Percentiles rank a stretch among this genome's conserved stretches.
These are phyloP conservation scores for Fusarium guadeloupense DNA, from an alignment of 2,329 filamentous ascomycete species.

Conservation along the genomic window DNA sequence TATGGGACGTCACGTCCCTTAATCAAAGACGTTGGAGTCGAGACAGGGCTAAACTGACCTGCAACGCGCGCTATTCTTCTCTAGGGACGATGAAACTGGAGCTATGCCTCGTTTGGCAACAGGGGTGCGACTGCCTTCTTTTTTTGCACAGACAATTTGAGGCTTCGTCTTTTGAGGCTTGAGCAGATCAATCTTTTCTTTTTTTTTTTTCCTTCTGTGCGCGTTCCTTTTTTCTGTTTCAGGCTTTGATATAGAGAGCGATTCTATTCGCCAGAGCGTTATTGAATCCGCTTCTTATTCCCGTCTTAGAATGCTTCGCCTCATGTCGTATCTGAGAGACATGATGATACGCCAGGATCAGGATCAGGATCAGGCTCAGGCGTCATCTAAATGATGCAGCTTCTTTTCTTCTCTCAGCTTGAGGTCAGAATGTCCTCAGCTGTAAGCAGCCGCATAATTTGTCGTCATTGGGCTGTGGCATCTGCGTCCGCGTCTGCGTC, in stretches of 20 bases:
- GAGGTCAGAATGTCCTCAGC: neutral
- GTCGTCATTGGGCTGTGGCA: slow-evolving; percentile 13
- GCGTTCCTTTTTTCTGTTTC: slow-evolving; percentile 32
- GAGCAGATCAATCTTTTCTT: neutral
- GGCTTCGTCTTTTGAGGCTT: slow-evolving; percentile 14
- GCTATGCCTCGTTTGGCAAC: slow-evolving; percentile 9
- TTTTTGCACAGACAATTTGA: slow-evolving; percentile 4
- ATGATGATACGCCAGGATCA: slow-evolving; percentile 18
- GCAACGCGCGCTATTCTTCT: slow-evolving; percentile 28
- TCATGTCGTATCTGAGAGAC: slow-evolving; percentile 14
- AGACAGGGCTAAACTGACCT: neutral
- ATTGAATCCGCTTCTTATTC: slow-evolving; percentile 15
- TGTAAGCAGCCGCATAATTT: neutral
- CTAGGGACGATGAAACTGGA: slow-evolving; percentile 22
- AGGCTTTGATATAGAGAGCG: neutral
- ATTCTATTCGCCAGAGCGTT: neutral
- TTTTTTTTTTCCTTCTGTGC: slow-evolving; percentile 16
- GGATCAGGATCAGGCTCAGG: slow-evolving; percentile 5
- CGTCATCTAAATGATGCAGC: slow-evolving; percentile 6
- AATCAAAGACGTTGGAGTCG: slow-evolving; percentile 11
- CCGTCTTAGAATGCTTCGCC: slow-evolving; percentile 23
- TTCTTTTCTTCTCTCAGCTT: neutral
- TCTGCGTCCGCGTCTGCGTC: slow-evolving; percentile 22
- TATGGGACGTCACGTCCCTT: slow-evolving; percentile 17
- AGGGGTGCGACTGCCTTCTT: neutral